These are phyloP conservation scores for Chlorella sorokiniana DNA, from an alignment of 139 green algal species.

Conservation along the genomic window DNA sequence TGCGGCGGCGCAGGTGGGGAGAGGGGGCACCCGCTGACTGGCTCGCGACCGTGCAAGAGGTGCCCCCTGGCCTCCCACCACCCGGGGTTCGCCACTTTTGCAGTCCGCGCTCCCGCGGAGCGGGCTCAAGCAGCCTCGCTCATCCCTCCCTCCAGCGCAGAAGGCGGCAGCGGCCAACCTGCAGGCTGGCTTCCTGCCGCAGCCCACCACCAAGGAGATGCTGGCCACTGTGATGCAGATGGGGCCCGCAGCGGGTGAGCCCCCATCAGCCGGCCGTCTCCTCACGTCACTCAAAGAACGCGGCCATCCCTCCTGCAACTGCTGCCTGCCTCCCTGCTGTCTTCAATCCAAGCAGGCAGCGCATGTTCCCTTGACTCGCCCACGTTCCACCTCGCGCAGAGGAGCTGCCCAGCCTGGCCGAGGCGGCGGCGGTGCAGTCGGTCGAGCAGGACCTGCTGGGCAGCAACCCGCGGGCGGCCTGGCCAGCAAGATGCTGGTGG, in stretches of 20 bases:
- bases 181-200: background rate
- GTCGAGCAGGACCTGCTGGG: constrained; percentile 10
- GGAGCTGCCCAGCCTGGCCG: constrained; percentile 6
- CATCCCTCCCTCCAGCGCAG: background rate
- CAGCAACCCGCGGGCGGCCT: background rate
- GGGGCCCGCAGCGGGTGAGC: too few relatives aligned
- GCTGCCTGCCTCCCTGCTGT: too few relatives aligned
- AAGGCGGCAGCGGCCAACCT: background rate
- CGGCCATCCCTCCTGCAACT: too few relatives aligned
- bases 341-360: too few relatives aligned
- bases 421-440: constrained; percentile 1
- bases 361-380: too few relatives aligned
- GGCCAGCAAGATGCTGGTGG: constrained; percentile 8
- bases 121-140: too few relatives aligned
- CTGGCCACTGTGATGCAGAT: constrained; percentile 12
- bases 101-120: too few relatives aligned
- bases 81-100: background rate
- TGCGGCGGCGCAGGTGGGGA: background rate
- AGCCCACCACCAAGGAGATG: constrained; percentile 1
- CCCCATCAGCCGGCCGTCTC: background rate
- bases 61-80: background rate
- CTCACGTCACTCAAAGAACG: too few relatives aligned
- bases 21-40: background rate
- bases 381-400: background rate
- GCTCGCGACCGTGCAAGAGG: background rate